Evolutionary conservation across 2,329 filamentous ascomycete genomes (phyloP), one percentile per base, ranked within the genome.

Genomic region (Xylariaceae sp.): DNA sequence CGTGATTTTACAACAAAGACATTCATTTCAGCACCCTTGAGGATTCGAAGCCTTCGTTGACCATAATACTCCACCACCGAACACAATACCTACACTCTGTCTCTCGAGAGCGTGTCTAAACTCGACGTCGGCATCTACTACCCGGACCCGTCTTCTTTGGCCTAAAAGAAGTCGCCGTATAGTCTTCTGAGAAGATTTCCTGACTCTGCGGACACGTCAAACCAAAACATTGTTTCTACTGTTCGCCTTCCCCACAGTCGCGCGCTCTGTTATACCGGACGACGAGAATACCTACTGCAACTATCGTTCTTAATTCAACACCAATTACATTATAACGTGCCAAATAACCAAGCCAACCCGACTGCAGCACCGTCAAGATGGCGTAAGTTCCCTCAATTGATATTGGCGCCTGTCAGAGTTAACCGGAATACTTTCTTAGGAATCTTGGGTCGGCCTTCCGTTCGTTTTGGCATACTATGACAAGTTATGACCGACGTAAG

Each of bases 401-500:
- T 39, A 54, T 27, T 47, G 11, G 50, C 31, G 55, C n/a, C 47
- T 39, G 41, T 62, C 37, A 51, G 34, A 42, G 58, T 50, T 70
- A 51, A 68, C 58, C 11, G 43, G 6, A 19, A 9, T 31, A 11
- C 41, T 44, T 43, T 45, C 40, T 47, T 60, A 63, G 42, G 63
- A 86, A 86, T 67, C 72, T 92, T 68, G 80, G 83, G 65, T 80
- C 80, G 65, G 84, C 87, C 73, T 88, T 94, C 74, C 88, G 88
- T 74, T 88, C 88, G 59, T 92, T 99, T 76, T 99, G 94, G 94
- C 94, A 97, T 79, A 84, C 88, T 64, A 94, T 86, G 81, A 86
- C 83, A 73, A 86, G 83, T 65, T 77, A 86, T 75, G 83, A 86
- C 71, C 75, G 83, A 73, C 83, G 83, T 86, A 74, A 69, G 83